phyloP scores from a whole-genome alignment of 441 rosid genomes.

The Gossypium laxum region DNA sequence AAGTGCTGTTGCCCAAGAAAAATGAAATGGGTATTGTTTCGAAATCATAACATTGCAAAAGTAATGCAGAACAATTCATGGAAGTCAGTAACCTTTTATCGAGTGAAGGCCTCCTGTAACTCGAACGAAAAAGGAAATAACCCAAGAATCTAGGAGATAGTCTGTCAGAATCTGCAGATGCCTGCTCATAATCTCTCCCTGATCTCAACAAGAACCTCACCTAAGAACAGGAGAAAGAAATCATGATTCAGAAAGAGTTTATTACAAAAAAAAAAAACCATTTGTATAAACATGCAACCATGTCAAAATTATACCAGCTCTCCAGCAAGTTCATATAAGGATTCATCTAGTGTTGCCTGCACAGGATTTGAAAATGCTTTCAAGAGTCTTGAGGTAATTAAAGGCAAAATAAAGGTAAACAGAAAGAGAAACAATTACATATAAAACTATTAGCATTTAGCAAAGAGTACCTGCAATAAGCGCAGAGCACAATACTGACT shows the following conservation, averaged over 20 bases:
- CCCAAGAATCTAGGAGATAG: conserved; percentile 79
- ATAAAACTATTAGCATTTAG: conserved; percentile 15
- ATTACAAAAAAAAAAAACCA: neutral
- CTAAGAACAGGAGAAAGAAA: conserved; percentile 30
- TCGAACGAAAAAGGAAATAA: conserved; percentile 73
- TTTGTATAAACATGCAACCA: conserved; percentile 15
- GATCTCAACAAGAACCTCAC: conserved; percentile 95
- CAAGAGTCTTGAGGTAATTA: conserved; percentile 17
- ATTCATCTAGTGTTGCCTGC: conserved; percentile 96
- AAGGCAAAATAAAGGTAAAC: neutral
- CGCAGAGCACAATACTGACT: conserved; percentile 95
- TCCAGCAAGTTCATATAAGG: conserved; percentile 95
- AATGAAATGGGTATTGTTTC: conserved; percentile 11
- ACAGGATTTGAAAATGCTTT: conserved; percentile 18
- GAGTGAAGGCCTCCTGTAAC: conserved; percentile 56
- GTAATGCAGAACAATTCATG: conserved; percentile 5
- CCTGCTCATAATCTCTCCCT: conserved; percentile 82
- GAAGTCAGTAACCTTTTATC: conserved; percentile 52
- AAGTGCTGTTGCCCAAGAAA: conserved; percentile 36
- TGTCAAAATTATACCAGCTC: conserved; percentile 57
- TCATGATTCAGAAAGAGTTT: conserved; percentile 13
- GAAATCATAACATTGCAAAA: neutral
- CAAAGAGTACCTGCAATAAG: conserved; percentile 58
- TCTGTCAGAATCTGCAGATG: conserved; percentile 62
- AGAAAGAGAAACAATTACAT: conserved; percentile 9